These are phyloP conservation scores for Cercophora sp. DNA, from an alignment of 495 filamentous ascomycete genomes.

Conservation along the genomic window DNA sequence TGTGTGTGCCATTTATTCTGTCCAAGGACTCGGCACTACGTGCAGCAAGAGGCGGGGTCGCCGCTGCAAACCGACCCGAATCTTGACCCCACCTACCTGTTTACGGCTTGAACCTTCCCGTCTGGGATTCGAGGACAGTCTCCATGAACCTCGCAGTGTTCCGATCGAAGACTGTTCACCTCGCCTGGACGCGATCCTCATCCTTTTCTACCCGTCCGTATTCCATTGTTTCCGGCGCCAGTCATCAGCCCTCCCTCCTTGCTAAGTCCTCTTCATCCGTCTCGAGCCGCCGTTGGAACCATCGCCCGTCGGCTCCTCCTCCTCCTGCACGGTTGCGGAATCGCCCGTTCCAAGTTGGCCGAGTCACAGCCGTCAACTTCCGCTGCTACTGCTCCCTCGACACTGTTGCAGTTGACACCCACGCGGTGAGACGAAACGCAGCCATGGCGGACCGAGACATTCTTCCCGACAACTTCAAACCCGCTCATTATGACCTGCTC, in stretches of 20 bases:
- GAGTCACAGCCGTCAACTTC: neutral
- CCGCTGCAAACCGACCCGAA: neutral
- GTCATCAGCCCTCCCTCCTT: neutral
- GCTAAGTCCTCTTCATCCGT: too few species aligned
- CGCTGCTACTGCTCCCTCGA: slow-evolving; percentile 17
- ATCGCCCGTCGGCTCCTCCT: neutral
- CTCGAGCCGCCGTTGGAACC: neutral
- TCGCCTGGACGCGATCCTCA: neutral
- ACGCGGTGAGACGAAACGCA: too few species aligned
- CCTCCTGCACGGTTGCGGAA: neutral
- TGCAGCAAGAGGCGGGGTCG: neutral
- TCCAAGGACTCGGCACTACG: neutral
- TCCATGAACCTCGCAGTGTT: neutral
- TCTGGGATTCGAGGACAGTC: too few species aligned
- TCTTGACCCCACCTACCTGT: neutral
- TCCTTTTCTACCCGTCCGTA: neutral
- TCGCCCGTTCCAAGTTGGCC: neutral
- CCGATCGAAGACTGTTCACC: neutral
- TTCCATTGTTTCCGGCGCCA: neutral
- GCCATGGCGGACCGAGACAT: slow-evolving; percentile 52
- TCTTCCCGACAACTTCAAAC: slow-evolving; percentile 65
- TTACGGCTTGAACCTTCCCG: neutral
- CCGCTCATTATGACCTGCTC: slow-evolving; percentile 78
- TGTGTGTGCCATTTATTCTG: too few species aligned
- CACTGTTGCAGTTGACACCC: slow-evolving; percentile 9